Evolutionary conservation across 495 filamentous ascomycete genomes (phyloP), one percentile per base, ranked within the genome.

Genomic region (Penicillium paxilli): DNA sequence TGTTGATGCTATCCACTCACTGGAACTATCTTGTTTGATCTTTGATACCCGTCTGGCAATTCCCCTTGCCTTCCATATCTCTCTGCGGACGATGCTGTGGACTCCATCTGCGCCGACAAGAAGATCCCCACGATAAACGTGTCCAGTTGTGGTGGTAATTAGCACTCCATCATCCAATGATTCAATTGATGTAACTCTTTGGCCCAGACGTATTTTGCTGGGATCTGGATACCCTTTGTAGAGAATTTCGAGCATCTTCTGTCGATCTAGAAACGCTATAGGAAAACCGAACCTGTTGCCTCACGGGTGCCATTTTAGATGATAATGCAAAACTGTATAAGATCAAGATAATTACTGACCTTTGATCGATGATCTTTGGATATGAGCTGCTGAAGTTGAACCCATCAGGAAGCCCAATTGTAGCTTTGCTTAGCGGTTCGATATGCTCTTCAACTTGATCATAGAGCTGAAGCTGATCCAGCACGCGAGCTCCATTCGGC

Each of bases 391-490:
- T 42, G 37, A 60, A 52, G 11, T 7, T 40, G 26, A 54, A 63
- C 0, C 59, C 60, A 53, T 60, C 60, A 1, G 56, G 47, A 17
- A 44, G 60, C 5, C 38, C 16, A 11, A 60, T 44, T 21, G 49
- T 49, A 9, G 57, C 59, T 12, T 21, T 56, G 5, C 44, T 20
- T 14, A 63, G 22, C 1, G 59, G 59, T 42, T 56, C 56, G 30
- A 54, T 47, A 9, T 38, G 11, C 10, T 38, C 12, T 19, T 49
- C 47, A 24, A 49, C 17, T 5, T 22, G 5, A 14, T 49, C 47
- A 25, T 38, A 49, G 8, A 49, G 10, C n/a, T 38, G 30, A 1
- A 83, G 51, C 58, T 84, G 81, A 56, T 79, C 78, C 6, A 81
- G 49, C 21, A 80, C 64, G n/a, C 74, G 67, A 2, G 68, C 65